Evolutionary conservation across 805 yeast species (phyloP), one percentile per base, ranked within the genome.

Genomic region (Sugiyamaella smithiae): DNA sequence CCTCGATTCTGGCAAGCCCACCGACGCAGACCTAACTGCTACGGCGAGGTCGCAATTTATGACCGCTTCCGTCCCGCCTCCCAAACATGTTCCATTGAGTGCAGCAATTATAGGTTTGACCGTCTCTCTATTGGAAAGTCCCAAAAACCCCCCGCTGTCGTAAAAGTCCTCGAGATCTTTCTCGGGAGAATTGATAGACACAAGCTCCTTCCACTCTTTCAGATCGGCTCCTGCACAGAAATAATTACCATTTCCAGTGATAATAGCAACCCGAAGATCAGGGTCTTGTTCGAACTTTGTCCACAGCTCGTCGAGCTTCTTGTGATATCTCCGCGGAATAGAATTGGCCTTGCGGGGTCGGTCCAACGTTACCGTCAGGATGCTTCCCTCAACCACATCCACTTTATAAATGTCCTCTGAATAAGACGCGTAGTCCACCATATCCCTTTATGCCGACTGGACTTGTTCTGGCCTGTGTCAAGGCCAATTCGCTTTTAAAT

Each of bases 211-310:
- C 45, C 43, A 40, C 14, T 19, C 43, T 24, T 54, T 57, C 24
- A 61, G 50, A 44, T 61, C 65, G 2, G 65, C 65, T 0, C 65
- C 65, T 2, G 65, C 62, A 25, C 58, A 57, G 40, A 61, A 61
- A n/a, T 60, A 51, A 24, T 44, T 50, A 23, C 64, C 64, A 7
- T 45, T 43, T 17, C 63, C 64, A 17, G 64, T 60, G 37, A 60
- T 28, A 37, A 60, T 57, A 20, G 62, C 60, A 11, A 46, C 57
- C n/a, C 52, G 43, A 25, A 59, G 42, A 12, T 31, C 22, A 5
- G 46, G 51, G 35, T 55, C 58, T 5, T 43, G 28, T 40, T 60
- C 64, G 26, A 56, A 55, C 16, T n/a, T 26, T 2, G 47, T 42
- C 61, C 60, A 57, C 23, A 57, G 43, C 26, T 41, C 25, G 29